Evolutionary conservation across 768 basidiomycete species (phyloP), one percentile per base, ranked within the genome.

Genomic region (Russula emetica): DNA sequence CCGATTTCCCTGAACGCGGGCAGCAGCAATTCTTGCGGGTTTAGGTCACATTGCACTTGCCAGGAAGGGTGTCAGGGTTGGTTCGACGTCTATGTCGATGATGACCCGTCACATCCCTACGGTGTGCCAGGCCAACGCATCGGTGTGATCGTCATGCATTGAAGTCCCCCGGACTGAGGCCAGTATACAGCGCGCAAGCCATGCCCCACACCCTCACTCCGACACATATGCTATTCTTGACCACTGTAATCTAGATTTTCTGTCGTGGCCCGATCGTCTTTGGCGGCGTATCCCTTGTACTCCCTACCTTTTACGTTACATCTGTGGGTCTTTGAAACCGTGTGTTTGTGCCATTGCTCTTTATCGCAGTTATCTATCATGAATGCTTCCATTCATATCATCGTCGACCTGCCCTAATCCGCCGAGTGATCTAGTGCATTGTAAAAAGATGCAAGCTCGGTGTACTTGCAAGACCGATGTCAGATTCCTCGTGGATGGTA

Each of bases 81-180:
- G 22, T 28, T 64, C 13, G 11, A 55, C 58, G n/a, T 64, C 30
- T 55, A 53, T 11, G 63, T 42, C 47, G 52, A 55, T 10, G 53
- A 64, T 18, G 58, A 64, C 28, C 1, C 5, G 28, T 60, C 53
- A 3, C 63, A 64, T 55, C 45, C 30, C 13, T 32, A 60, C 38
- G 28, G 47, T 16, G 38, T 64, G 18, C 45, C n/a, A 13, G 58
- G 63, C 14, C 63, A 64, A 38, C 53, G 63, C 45, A 40, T 60
- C 14, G 30, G 26, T 13, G 45, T 59, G 0, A 38, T 47, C 13
- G 24, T 49, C 16, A 6, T 50, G 14, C 63, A 64, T 53, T 4
- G 22, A 30, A 18, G 0, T 18, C 3, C 14, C 18, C 50, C 36
- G 8, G 9, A 10, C 14, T 40, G 14, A 55, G 24, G 18, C 5